Evolutionary conservation across 2,329 filamentous ascomycete species (phyloP), one percentile per base, ranked within the genome.

Genomic region (Sarocladium brachiariae): DNA sequence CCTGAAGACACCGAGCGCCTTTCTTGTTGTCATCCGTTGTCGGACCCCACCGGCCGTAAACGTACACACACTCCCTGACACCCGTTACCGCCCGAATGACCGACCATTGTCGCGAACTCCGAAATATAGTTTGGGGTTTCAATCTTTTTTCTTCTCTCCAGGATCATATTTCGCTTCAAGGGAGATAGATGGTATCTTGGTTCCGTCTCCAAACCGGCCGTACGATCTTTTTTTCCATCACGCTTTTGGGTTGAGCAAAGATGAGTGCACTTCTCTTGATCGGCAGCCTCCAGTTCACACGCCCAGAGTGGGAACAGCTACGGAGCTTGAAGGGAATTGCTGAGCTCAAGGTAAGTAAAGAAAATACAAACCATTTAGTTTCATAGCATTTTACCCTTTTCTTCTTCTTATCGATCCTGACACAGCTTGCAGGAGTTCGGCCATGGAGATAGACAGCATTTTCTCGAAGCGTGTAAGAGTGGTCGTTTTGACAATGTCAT

Each of bases 231-330:
- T n/a, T n/a, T n/a, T n/a, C n/a, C n/a, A n/a, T n/a, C n/a, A n/a
- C n/a, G n/a, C n/a, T n/a, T n/a, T n/a, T n/a, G n/a, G n/a, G n/a
- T n/a, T 37, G 11, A 37, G 6, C 21, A 5, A 41, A 5, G 24
- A 47, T 47, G 27, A 21, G 25, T 18, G 43, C 43, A 2, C 43
- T 47, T 18, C 27, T 47, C 25, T 21, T 47, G 13, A 47, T 47
- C n/a, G 43, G 43, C 5, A 8, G 16, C 11, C 27, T 47, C 3
- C 27, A 47, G 25, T 47, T 31, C 16, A 23, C 18, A 4, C 10
- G 43, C 21, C 43, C 43, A 4, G 27, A 33, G 43, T 47, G 43
- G 43, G 43, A 47, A 19, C 43, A 47, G 21, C 43, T 31, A 5
- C 5, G 24, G 6, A 25, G 27, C 25, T 21, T 47, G 25, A 30